phyloP scores from a whole-genome alignment of 1,284 basidiomycete species.

The Polyporus tsugae region DNA sequence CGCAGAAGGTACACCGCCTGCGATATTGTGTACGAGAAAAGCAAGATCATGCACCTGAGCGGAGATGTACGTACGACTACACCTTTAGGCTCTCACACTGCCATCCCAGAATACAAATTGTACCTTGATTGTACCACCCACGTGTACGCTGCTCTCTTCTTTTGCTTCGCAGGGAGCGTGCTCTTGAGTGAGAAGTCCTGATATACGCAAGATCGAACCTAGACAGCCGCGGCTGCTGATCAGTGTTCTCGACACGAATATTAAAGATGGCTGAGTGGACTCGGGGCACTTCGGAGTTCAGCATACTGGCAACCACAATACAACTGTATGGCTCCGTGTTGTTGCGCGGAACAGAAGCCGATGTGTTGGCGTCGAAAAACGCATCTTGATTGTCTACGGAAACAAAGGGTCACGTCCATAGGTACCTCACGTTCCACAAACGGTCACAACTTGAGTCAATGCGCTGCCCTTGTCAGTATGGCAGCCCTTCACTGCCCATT shows the following conservation, averaged over 20 bases:
- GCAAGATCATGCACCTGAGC: conserved; percentile 10
- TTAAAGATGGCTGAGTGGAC: not conserved
- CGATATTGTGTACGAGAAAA: conserved; percentile 5
- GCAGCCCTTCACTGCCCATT: not conserved
- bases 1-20: conserved; percentile 9
- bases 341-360: not conserved
- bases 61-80: conserved; percentile 16
- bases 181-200: not conserved
- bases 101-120: not conserved
- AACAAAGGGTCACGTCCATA: not conserved
- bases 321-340: not conserved
- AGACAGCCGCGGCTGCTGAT: not conserved
- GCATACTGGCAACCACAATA: not conserved
- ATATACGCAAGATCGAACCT: not conserved
- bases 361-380: not conserved
- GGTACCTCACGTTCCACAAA: not conserved
- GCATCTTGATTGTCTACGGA: not conserved
- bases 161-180: not conserved
- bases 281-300: not conserved
- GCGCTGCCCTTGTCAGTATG: not conserved
- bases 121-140: not conserved
- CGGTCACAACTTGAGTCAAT: not conserved
- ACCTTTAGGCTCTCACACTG: conserved; percentile 14
- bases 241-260: not conserved
- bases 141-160: not conserved